Conservation (phyloP, 106 monocot genomes). For the Cymbidium sinense region DNA sequence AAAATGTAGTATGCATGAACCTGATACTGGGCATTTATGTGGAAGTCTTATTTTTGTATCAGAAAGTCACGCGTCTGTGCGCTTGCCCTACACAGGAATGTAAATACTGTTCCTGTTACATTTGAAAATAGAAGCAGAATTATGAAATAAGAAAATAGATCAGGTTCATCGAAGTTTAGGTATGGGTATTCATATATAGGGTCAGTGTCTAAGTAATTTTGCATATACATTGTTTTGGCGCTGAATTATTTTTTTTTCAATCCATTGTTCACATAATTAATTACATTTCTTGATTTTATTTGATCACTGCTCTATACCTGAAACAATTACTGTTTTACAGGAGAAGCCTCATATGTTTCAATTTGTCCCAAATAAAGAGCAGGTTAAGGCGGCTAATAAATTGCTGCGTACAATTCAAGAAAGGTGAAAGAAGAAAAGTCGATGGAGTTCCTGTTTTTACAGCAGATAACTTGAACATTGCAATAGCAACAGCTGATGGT, state of each 20-base stretch:
- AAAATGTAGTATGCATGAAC: not conserved
- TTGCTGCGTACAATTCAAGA: slow-evolving; percentile 53
- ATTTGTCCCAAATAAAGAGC: slow-evolving; percentile 89
- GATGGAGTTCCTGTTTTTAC: slow-evolving; percentile 94
- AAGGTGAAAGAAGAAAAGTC: slow-evolving; percentile 50
- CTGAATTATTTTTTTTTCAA: not conserved
- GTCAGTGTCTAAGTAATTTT: not conserved
- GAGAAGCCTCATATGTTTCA: slow-evolving; percentile 89
- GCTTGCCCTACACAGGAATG: not conserved
- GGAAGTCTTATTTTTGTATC: not conserved
- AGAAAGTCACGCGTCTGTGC: not conserved
- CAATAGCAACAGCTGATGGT: slow-evolving; percentile 90
- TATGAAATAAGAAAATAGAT: not conserved
- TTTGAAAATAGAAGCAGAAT: not conserved
- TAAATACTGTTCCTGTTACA: not conserved
- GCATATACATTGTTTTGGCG: not conserved
- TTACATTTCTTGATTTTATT: not conserved
- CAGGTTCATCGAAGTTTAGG: not conserved
- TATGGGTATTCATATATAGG: not conserved
- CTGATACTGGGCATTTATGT: not conserved
- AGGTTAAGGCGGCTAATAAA: slow-evolving; percentile 90
- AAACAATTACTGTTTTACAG: slow-evolving; percentile 37
- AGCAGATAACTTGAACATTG: slow-evolving; percentile 89
- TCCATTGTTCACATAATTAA: not conserved
- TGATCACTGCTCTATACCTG: not conserved